A percentile compares a stretch with the other conserved stretches of the same genome.
Evolutionary conservation across 805 yeast genomes (phyloP).

Genomic region (Barnettozyma populi): DNA sequence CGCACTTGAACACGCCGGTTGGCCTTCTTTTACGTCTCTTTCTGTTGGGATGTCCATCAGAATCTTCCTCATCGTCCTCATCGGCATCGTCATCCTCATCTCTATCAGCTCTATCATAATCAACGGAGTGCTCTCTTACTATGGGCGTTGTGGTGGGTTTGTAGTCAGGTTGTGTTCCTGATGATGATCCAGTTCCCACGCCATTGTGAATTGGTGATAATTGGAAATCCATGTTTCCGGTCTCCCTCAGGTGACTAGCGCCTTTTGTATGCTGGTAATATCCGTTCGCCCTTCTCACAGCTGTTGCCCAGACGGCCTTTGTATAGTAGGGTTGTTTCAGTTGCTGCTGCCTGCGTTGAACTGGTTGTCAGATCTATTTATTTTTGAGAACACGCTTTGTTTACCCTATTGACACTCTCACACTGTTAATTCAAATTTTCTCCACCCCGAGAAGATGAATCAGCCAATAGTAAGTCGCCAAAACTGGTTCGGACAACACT

Average conservation of each 20-base stretch:
- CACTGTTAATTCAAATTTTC: not conserved
- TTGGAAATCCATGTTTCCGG: not conserved
- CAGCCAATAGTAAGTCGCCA: not conserved
- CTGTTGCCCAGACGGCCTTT: not conserved
- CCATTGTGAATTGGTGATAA: not conserved
- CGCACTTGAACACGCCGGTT: conserved; percentile 35
- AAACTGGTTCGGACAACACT: not conserved
- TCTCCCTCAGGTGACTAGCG: not conserved
- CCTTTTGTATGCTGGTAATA: not conserved
- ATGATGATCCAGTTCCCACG: not conserved
- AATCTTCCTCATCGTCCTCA: not conserved
- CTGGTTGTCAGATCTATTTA: not conserved
- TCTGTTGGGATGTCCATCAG: conserved; percentile 7
- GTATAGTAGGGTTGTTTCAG: not conserved
- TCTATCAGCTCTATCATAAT: not conserved
- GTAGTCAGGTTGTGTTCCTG: not conserved
- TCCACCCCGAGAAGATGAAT: not conserved
- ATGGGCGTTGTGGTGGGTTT: not conserved
- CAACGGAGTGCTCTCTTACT: not conserved
- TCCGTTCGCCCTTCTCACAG: not conserved
- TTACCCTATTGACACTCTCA: not conserved
- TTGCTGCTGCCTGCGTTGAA: not conserved
- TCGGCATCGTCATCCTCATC: not conserved
- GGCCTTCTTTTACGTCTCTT: conserved; percentile 24
- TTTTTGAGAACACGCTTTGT: not conserved